Conservation (phyloP, 352 stramenopile species). For the Pythium phragmiticola region DNA sequence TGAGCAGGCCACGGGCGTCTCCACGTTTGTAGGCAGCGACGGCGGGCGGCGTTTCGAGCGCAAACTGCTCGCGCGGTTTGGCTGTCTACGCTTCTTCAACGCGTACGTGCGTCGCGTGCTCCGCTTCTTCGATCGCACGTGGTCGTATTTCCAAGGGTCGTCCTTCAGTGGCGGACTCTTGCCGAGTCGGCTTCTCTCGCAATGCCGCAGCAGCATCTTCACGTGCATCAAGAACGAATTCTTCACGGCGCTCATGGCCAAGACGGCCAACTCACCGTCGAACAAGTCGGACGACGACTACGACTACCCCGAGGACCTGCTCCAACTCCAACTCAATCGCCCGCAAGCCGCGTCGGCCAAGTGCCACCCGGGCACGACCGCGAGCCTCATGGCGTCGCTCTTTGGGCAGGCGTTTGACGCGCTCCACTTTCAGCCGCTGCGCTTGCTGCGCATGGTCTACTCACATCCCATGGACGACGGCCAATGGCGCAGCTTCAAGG, state of each 20-base stretch:
- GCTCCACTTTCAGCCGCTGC: conserved; percentile 79
- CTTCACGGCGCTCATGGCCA: conserved; percentile 68
- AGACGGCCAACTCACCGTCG: conserved; percentile 61
- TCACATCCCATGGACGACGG: conserved; percentile 92
- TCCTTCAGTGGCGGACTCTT: conserved; percentile 8
- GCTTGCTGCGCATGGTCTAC: conserved; percentile 85
- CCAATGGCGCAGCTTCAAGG: conserved; percentile 90
- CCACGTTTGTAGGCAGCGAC: background rate
- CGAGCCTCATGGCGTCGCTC: conserved; percentile 70
- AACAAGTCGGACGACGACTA: conserved; percentile 90
- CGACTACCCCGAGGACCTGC: conserved; percentile 89
- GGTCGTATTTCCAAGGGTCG: conserved; percentile 60
- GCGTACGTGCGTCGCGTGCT: conserved; percentile 62
- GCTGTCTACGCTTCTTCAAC: conserved; percentile 75
- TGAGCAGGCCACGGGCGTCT: conserved; percentile 1
- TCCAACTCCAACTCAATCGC: conserved; percentile 82
- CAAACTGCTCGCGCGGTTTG: conserved; percentile 50
- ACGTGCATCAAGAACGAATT: conserved; percentile 76
- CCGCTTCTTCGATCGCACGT: conserved; percentile 77
- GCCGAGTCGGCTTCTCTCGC: conserved; percentile 49
- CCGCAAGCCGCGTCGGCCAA: conserved; percentile 80
- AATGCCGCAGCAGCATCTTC: conserved; percentile 74
- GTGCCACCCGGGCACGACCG: conserved; percentile 60
- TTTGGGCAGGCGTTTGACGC: conserved; percentile 87
- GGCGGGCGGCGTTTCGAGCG: background rate